Evolutionary conservation across 192 early-diverging fungal genomes (phyloP).

Genomic region (Chytriomyces sp.): DNA sequence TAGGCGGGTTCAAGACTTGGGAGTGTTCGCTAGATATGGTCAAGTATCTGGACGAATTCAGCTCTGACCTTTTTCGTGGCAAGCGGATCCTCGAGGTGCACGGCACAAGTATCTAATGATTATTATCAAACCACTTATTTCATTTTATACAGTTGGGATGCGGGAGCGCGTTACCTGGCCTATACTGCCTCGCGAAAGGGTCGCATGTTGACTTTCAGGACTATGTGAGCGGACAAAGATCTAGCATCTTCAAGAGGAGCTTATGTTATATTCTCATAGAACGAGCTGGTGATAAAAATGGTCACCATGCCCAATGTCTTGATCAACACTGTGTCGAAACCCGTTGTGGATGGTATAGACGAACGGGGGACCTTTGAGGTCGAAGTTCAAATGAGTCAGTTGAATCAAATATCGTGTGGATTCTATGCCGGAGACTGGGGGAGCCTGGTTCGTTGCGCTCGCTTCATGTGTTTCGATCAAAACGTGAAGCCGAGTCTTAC

Average conservation of each 20-base stretch:
- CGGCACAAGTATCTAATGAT: not conserved
- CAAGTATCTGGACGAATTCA: slow-evolving; percentile 34
- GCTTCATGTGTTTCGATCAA: not conserved
- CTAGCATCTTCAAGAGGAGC: too few relatives aligned
- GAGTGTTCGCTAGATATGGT: slow-evolving; percentile 91
- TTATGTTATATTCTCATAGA: too few relatives aligned
- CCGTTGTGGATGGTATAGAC: slow-evolving; percentile 12
- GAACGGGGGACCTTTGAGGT: slow-evolving; percentile 34
- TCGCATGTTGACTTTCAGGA: slow-evolving; percentile 86
- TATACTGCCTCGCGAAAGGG: slow-evolving; percentile 65
- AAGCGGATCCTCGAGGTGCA: slow-evolving; percentile 39
- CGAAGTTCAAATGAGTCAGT: slow-evolving; percentile 16
- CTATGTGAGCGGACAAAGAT: slow-evolving; percentile 59
- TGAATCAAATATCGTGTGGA: not conserved
- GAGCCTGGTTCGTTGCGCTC: not conserved
- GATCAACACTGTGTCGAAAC: slow-evolving; percentile 64
- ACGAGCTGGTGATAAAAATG: slow-evolving; percentile 80
- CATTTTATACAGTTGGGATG: slow-evolving; percentile 76
- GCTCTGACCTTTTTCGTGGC: not conserved
- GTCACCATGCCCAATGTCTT: slow-evolving; percentile 92
- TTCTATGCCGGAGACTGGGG: slow-evolving; percentile 26
- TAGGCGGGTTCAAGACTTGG: slow-evolving; percentile 92
- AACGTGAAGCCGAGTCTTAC: not conserved
- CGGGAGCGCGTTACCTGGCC: slow-evolving; percentile 82
- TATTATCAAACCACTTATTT: not conserved